Evolutionary conservation across 805 yeast genomes (phyloP), one percentile per base, ranked within the genome.

Genomic region (Cyberlindnera xylosilytica): DNA sequence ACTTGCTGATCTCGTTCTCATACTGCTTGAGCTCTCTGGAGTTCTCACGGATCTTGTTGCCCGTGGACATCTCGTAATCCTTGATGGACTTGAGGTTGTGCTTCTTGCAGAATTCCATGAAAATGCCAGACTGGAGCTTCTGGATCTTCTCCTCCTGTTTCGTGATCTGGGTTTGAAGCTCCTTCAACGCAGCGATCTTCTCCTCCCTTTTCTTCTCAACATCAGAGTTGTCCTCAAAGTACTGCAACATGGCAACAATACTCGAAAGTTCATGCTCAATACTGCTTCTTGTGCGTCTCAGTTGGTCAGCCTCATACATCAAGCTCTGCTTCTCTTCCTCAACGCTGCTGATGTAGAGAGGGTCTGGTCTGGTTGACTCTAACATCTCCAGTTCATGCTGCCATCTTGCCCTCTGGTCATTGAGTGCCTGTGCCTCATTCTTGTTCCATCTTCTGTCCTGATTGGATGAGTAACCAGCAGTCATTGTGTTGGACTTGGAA

Each of bases 401-500:
- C 23, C 88, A 61, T 35, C 78, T 76, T 19, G 69, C 75, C 40
- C 68, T 63, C 39, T 81, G 54, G 9, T 73, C 69, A 42, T 66
- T 72, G 50, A 89, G 67, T 18, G 70, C 66, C 39, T 72, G 74
- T 51, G 76, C 74, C 52, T 82, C 86, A 33, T 76, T 73, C 55
- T 83, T 87, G 59, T 81, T 88, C 95, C 95, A 87, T 49, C 76
- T 72, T 43, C 72, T 69, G n/a, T 70, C 63, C 22, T 61, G 57
- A 30, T 69, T 69, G n/a, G 70, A 69, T 6, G 78, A 70, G 22
- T 71, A 66, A 51, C 97, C 97, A 60, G 97, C 97, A 8, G 97
- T 84, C 95, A 93, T 87, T 28, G 89, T 70, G 6, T 96, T 96
- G 4, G 91, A 81, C 54, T 79, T 80, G 57, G 87, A 88, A 36